A percentile compares a stretch with the other conserved stretches of the same genome.
Conservation (phyloP, 805 yeast species). For the Yarrowia osloensis region DNA sequence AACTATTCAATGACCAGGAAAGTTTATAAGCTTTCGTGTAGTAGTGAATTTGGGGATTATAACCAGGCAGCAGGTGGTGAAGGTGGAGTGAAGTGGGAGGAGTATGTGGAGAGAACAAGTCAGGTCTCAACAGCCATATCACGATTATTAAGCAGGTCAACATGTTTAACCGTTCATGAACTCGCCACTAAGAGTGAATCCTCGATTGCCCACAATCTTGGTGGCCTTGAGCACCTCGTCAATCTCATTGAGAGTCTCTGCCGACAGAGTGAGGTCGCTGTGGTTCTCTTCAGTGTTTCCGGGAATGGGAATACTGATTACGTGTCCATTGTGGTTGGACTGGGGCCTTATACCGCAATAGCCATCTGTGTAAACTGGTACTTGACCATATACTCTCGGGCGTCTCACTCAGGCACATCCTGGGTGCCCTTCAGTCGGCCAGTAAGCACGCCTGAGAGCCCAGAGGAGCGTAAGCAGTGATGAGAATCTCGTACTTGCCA, state of each 20-base stretch:
- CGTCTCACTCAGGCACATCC: conserved; percentile 59
- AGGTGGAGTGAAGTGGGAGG: too few relatives aligned
- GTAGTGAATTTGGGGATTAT: too few relatives aligned
- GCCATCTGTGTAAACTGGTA: conserved; percentile 70
- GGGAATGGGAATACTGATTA: conserved; percentile 76
- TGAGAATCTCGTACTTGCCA: conserved; percentile 59
- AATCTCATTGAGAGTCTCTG: conserved; percentile 59
- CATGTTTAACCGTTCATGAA: conserved; percentile 21
- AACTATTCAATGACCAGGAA: too few relatives aligned
- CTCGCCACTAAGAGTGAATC: background rate
- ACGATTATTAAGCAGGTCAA: too few relatives aligned
- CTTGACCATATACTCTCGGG: conserved; percentile 55
- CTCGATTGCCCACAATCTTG: conserved; percentile 58
- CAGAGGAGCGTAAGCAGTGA: conserved; percentile 81
- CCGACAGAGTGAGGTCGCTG: conserved; percentile 49
- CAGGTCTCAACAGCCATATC: too few relatives aligned
- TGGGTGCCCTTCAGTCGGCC: conserved; percentile 53
- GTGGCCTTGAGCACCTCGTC: conserved; percentile 48
- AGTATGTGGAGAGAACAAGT: too few relatives aligned
- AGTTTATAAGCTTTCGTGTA: too few relatives aligned
- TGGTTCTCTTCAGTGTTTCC: conserved; percentile 70
- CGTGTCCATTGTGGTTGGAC: conserved; percentile 44
- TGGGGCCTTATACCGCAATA: conserved; percentile 59
- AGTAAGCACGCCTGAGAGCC: conserved; percentile 76
- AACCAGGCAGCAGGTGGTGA: too few relatives aligned